Evolutionary conservation across 306 rosid genomes (phyloP).

Genomic region (Cicer arietinum): DNA sequence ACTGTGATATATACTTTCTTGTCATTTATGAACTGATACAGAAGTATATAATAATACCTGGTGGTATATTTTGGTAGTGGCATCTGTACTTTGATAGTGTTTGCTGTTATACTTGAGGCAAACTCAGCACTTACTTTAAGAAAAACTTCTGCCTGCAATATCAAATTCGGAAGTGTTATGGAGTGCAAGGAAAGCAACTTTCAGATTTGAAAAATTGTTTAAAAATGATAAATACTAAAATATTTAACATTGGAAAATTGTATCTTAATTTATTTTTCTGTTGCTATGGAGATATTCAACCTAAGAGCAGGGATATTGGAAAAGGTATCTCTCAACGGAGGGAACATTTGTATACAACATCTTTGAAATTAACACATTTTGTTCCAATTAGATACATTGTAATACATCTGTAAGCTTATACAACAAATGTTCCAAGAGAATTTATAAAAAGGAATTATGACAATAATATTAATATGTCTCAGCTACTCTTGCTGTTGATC

Average conservation of each 20-base stretch:
- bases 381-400: conserved; percentile 11
- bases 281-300: conserved; percentile 5
- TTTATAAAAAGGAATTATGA: conserved; percentile 9
- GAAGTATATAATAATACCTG: conserved; percentile 45
- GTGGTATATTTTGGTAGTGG: conserved; percentile 75
- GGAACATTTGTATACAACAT: conserved; percentile 3
- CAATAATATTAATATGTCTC: conserved; percentile 15
- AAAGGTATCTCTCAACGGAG: conserved; percentile 2
- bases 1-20: conserved; percentile 27
- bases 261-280: conserved; percentile 26
- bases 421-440: conserved; percentile 23
- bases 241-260: conserved; percentile 22
- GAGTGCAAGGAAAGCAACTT: conserved; percentile 27
- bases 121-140: conserved; percentile 78
- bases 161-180: conserved; percentile 24
- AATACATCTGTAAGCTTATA: conserved; percentile 17
- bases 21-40: conserved; percentile 30
- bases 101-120: conserved; percentile 76
- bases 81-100: conserved; percentile 77
- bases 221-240: conserved; percentile 1
- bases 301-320: conserved; percentile 23
- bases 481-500: conserved; percentile 28
- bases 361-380: conserved; percentile 11
- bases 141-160: conserved; percentile 72
- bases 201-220: conserved; percentile 32